Conservation (phyloP, 1,284 basidiomycete species). For the Ganoderma resinaceum region DNA sequence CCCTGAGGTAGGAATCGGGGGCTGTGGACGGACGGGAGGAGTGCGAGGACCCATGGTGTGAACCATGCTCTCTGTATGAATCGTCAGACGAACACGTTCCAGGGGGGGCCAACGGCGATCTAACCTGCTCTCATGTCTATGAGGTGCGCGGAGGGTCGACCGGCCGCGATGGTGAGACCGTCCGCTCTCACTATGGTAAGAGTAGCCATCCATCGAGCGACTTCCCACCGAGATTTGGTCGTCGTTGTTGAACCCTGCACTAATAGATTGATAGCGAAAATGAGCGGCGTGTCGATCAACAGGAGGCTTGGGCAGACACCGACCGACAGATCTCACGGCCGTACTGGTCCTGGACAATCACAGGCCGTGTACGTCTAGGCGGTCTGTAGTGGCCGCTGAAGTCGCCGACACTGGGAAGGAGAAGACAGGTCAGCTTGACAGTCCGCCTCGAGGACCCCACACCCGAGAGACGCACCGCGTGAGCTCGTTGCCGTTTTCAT, state of each 20-base stretch:
- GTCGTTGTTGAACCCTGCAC: constrained; percentile 37
- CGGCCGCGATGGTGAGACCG: constrained; percentile 27
- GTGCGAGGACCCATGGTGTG: constrained; percentile 14
- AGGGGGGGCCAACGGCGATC: neutral
- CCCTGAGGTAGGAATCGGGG: constrained; percentile 25
- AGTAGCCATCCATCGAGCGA: constrained; percentile 28
- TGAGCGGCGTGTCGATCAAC: neutral
- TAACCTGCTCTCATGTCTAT: constrained; percentile 15
- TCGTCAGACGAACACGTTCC: neutral
- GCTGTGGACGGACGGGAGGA: constrained; percentile 8
- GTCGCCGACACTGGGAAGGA: constrained; percentile 34
- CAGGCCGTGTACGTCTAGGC: constrained; percentile 33
- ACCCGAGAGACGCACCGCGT: constrained; percentile 53
- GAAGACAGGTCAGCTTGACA: neutral
- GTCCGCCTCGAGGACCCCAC: constrained; percentile 1
- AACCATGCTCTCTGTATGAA: constrained; percentile 10
- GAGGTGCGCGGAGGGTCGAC: constrained; percentile 12
- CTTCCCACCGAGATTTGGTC: constrained; percentile 32
- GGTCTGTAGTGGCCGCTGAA: constrained; percentile 40
- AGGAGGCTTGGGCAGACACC: neutral
- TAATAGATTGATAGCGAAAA: constrained; percentile 8
- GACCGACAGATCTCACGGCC: constrained; percentile 41
- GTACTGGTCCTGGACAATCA: constrained; percentile 41
- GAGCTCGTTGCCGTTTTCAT: constrained; percentile 70
- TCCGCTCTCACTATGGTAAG: constrained; percentile 26